Percentiles rank a stretch among this genome's conserved stretches.
These are phyloP conservation scores for Penicillium diatomitis DNA, from an alignment of 495 filamentous ascomycete species.

Conservation along the genomic window DNA sequence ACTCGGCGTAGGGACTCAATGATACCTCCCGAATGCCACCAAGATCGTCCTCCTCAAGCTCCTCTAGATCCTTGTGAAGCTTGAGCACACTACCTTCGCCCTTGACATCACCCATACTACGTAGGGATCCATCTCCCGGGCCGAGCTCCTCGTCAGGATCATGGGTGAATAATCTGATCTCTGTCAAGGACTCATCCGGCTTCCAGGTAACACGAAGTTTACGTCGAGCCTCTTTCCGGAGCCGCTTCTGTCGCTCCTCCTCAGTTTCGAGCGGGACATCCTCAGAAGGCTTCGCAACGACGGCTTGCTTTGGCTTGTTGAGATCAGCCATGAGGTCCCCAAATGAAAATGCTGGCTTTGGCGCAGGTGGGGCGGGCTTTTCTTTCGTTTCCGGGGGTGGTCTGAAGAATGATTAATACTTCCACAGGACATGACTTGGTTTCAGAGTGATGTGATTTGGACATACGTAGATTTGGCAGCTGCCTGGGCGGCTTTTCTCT, in stretches of 20 bases:
- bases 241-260: constrained; percentile 61
- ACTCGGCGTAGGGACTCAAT: constrained; percentile 34
- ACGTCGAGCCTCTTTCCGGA: constrained; percentile 70
- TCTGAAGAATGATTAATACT: constrained; percentile 7
- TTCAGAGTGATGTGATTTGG: not conserved
- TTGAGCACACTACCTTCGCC: constrained; percentile 78
- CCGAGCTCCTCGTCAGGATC: constrained; percentile 73
- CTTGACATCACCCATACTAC: constrained; percentile 61
- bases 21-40: constrained; percentile 37
- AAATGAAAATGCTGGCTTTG: constrained; percentile 44
- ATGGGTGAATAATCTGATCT: constrained; percentile 66
- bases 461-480: constrained; percentile 37
- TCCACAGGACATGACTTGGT: too few species aligned
- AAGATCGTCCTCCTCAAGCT: constrained; percentile 62
- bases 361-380: constrained; percentile 21
- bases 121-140: constrained; percentile 54
- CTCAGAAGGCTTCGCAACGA: constrained; percentile 41
- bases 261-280: constrained; percentile 59
- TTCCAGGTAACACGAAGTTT: constrained; percentile 65
- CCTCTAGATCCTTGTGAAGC: constrained; percentile 52
- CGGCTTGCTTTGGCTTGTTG: constrained; percentile 51
- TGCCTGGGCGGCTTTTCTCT: constrained; percentile 39
- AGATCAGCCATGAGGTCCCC: constrained; percentile 57
- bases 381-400: constrained; percentile 32
- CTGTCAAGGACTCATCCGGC: constrained; percentile 59